Conservation (phyloP, 371 early-diverging fungal species). For the Apophysomyces variabilis region DNA sequence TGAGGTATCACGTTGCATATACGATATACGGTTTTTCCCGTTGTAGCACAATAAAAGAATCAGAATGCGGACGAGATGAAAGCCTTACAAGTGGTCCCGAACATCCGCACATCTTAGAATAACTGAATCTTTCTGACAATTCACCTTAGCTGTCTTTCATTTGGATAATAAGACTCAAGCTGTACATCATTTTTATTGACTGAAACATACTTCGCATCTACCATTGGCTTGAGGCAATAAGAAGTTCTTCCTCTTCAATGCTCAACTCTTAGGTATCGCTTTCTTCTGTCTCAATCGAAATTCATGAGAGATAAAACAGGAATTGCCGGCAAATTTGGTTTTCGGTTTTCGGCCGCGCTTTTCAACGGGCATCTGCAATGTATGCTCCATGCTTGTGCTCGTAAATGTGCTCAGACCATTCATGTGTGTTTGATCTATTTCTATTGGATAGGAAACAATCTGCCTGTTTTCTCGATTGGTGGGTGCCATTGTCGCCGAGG, state of each 20-base stretch:
- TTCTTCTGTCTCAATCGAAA: conserved; percentile 9
- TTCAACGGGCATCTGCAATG: neutral
- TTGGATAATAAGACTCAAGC: neutral
- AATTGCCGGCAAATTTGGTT: conserved; percentile 1
- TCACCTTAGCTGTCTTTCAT: neutral
- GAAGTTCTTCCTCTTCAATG: too few relatives aligned
- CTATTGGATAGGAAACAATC: neutral
- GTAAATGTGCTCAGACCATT: conserved; percentile 6
- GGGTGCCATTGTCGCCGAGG: neutral
- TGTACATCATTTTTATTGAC: neutral
- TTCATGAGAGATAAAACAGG: neutral
- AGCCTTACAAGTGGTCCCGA: too few relatives aligned
- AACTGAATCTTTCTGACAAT: neutral
- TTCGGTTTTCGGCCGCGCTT: conserved; percentile 3
- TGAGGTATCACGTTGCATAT: conserved; percentile 8
- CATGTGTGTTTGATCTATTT: neutral
- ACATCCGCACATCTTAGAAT: too few relatives aligned
- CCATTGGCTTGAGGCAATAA: too few relatives aligned
- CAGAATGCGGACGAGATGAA: neutral
- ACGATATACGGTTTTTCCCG: conserved; percentile 5
- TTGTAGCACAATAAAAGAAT: conserved; percentile 3
- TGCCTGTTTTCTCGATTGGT: neutral
- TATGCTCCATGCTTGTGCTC: conserved; percentile 6
- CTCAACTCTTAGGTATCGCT: neutral
- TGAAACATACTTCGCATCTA: neutral